phyloP scores from a whole-genome alignment of 495 filamentous ascomycete species.

The Bacidia rubella region DNA sequence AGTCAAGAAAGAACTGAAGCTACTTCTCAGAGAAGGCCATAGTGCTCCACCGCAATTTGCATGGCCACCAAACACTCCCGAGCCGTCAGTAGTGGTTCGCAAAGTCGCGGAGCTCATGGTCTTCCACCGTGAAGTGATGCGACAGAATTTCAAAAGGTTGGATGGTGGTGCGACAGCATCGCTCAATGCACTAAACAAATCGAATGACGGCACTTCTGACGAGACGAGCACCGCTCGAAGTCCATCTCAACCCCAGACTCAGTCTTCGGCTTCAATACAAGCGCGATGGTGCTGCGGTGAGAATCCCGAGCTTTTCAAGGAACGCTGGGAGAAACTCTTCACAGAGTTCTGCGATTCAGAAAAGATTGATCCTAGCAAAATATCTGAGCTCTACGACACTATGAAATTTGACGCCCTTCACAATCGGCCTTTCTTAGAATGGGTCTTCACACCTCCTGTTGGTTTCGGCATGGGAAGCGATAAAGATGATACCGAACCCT shows the following conservation, averaged over 20 bases:
- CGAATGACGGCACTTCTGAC: constrained; percentile 26
- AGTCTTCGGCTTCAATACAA: constrained; percentile 60
- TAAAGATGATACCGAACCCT: constrained; percentile 39
- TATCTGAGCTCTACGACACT: constrained; percentile 93
- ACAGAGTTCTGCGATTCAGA: constrained; percentile 90
- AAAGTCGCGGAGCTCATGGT: constrained; percentile 96
- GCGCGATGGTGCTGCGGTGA: constrained; percentile 92
- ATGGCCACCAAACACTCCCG: constrained; percentile 84
- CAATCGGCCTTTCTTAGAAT: constrained; percentile 93
- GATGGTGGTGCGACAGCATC: constrained; percentile 47
- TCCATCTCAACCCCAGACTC: constrained; percentile 24
- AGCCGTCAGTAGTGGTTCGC: constrained; percentile 77
- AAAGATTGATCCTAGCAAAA: constrained; percentile 95
- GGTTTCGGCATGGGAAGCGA: constrained; percentile 39
- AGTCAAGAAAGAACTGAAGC: constrained; percentile 97
- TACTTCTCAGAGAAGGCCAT: constrained; percentile 73
- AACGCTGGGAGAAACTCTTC: constrained; percentile 98
- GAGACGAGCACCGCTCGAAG: not conserved
- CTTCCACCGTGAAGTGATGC: constrained; percentile 89
- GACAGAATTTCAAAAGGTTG: constrained; percentile 73
- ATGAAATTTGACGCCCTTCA: constrained; percentile 99
- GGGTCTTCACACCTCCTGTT: constrained; percentile 79
- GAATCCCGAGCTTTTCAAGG: constrained; percentile 85
- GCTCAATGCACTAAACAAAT: constrained; percentile 30
- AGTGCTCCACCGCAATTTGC: constrained; percentile 86